Evolutionary conservation across 2,329 filamentous ascomycete species (phyloP).

Genomic region (Pseudocercospora crystallina): DNA sequence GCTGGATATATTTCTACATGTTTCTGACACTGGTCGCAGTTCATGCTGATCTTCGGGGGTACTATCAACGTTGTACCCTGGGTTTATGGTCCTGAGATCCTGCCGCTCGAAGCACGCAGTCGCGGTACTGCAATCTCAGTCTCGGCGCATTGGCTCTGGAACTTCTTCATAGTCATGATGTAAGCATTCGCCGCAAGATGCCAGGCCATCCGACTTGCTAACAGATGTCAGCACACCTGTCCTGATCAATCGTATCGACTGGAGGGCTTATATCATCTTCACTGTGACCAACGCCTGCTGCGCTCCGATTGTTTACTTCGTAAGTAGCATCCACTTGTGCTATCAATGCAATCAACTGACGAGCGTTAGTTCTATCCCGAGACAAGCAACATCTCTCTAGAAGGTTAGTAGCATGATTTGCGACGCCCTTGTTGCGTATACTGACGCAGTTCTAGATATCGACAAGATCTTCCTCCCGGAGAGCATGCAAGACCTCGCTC

Average conservation of each 20-base stretch:
- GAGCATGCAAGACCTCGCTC: conserved; percentile 13
- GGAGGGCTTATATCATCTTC: conserved; percentile 33
- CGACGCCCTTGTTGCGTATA: too few species aligned
- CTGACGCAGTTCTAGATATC: conserved; percentile 20
- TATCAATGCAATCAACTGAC: conserved; percentile 15
- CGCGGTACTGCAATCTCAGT: conserved; percentile 50
- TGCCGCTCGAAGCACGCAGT: conserved; percentile 49
- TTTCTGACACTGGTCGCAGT: conserved; percentile 3
- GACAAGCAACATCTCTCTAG: conserved; percentile 34
- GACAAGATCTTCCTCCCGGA: conserved; percentile 16
- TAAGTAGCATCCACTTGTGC: too few species aligned
- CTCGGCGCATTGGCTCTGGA: conserved; percentile 50
- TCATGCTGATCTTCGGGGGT: conserved; percentile 26
- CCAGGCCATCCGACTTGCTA: background rate
- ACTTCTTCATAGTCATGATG: conserved; percentile 53
- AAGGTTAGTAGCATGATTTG: conserved; percentile 24
- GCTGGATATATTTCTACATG: too few species aligned
- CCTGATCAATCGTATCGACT: conserved; percentile 31
- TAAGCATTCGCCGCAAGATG: conserved; percentile 26
- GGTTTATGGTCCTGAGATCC: conserved; percentile 46
- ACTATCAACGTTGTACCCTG: conserved; percentile 27
- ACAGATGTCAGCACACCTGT: conserved; percentile 38
- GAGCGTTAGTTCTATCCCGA: conserved; percentile 23
- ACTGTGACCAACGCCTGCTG: conserved; percentile 37
- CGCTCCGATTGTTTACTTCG: conserved; percentile 26